Percentiles rank a stretch among this genome's conserved stretches.
phyloP scores from a whole-genome alignment of 805 yeast species.

The Peterozyma xylosa region DNA sequence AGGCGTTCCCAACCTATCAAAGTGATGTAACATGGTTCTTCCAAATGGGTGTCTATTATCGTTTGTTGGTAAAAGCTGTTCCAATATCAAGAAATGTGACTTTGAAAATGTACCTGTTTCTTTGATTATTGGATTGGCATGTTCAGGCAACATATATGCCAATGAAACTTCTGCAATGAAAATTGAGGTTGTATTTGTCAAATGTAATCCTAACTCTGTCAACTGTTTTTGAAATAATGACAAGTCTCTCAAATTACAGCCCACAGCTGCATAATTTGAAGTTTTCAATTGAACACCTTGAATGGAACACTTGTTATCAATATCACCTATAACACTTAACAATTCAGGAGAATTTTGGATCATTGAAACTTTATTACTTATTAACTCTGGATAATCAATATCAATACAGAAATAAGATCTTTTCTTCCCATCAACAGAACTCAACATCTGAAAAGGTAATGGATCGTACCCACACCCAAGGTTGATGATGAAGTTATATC shows the following conservation, averaged over 20 bases:
- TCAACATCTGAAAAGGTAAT: slow-evolving; percentile 42
- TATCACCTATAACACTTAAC: slow-evolving; percentile 31
- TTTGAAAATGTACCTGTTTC: slow-evolving; percentile 35
- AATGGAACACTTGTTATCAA: slow-evolving; percentile 1
- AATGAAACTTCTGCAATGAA: slow-evolving; percentile 80
- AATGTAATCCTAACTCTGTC: slow-evolving; percentile 16
- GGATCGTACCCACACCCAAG: slow-evolving; percentile 79
- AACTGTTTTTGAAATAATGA: slow-evolving; percentile 27
- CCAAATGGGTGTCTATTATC: slow-evolving; percentile 54
- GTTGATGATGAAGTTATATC: slow-evolving; percentile 39
- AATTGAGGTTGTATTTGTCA: slow-evolving; percentile 31
- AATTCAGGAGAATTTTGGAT: slow-evolving; percentile 43
- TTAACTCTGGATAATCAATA: slow-evolving; percentile 69
- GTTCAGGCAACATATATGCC: slow-evolving; percentile 66
- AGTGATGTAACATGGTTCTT: slow-evolving; percentile 67
- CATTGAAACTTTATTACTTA: slow-evolving; percentile 45
- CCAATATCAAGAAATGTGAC: slow-evolving; percentile 59
- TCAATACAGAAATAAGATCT: slow-evolving; percentile 43
- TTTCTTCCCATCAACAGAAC: slow-evolving; percentile 10
- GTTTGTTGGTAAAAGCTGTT: slow-evolving; percentile 66
- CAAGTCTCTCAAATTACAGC: slow-evolving; percentile 57
- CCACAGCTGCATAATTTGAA: slow-evolving; percentile 44
- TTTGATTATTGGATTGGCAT: slow-evolving; percentile 55
- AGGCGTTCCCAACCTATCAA: slow-evolving; percentile 58
- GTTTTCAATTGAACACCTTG: slow-evolving; percentile 27